These are phyloP conservation scores for Phyllosticta ampelicida DNA, from an alignment of 2,329 filamentous ascomycete species.

Conservation along the genomic window DNA sequence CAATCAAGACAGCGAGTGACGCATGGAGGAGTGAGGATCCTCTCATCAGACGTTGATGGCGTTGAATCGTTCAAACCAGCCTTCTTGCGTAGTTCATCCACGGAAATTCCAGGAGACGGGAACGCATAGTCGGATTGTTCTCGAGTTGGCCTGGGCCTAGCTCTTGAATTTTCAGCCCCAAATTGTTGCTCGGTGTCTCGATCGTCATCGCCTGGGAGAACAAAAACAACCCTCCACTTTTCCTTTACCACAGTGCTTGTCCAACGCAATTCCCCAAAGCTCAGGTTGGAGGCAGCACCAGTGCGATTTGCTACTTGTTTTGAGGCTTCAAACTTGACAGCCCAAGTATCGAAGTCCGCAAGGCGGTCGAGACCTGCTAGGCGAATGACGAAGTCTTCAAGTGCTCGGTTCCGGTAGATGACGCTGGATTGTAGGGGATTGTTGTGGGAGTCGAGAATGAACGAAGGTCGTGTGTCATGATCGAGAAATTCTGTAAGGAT, in stretches of 20 bases:
- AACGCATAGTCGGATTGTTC: not conserved
- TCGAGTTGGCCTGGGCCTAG: not conserved
- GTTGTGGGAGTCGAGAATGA: slow-evolving; percentile 6
- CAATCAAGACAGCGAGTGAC: not conserved
- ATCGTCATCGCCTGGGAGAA: not conserved
- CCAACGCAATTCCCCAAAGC: slow-evolving; percentile 1
- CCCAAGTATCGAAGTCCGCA: not conserved
- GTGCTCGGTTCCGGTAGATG: slow-evolving; percentile 1
- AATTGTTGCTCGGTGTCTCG: not conserved
- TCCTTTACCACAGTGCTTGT: not conserved
- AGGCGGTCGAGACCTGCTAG: not conserved
- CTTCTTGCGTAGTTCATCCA: not conserved
- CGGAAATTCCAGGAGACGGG: not conserved
- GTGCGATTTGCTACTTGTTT: not conserved
- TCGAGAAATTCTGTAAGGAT: slow-evolving; percentile 5
- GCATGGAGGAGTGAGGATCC: not conserved
- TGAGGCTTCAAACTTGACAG: not conserved
- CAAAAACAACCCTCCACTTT: not conserved
- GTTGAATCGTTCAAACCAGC: not conserved
- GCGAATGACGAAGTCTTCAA: not conserved
- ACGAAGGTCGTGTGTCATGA: slow-evolving; percentile 3
- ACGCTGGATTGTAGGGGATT: not conserved
- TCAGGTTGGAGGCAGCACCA: not conserved
- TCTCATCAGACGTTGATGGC: not conserved
- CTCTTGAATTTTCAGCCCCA: not conserved